Conservation (phyloP, 192 early-diverging fungal species). For the Coemansia interrupta region DNA sequence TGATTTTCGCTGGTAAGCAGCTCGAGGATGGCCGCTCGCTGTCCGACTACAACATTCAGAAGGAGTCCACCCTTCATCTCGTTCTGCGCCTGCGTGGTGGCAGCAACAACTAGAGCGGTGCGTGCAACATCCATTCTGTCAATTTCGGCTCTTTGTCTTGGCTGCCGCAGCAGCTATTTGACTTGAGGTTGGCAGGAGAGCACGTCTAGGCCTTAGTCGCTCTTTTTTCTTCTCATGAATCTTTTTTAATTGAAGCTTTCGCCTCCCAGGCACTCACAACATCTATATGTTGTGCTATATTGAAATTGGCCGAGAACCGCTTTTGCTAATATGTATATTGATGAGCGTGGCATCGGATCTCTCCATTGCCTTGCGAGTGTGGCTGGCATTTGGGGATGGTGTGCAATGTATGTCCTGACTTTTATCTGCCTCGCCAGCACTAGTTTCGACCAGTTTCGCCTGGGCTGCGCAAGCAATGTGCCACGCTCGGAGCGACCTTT, state of each 20-base stretch:
- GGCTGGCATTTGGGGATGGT: no score
- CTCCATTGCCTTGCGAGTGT: no score
- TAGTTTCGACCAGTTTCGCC: no score
- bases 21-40: constrained; percentile 80
- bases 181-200: not conserved
- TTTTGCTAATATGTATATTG: no score
- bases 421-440: no score
- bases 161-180: no score
- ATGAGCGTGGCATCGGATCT: no score
- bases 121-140: not conserved
- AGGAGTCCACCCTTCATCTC: constrained; percentile 69
- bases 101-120: constrained; percentile 39
- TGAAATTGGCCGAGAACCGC: not conserved
- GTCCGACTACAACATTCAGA: constrained; percentile 70
- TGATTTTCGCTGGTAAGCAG: constrained; percentile 99
- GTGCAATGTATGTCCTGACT: no score
- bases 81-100: constrained; percentile 77
- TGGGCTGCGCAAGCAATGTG: no score
- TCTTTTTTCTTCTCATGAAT: constrained; percentile 8
- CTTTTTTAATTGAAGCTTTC: constrained; percentile 4
- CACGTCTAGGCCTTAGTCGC: not conserved
- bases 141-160: not conserved
- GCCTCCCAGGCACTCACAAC: not conserved
- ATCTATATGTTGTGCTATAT: not conserved
- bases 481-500: no score